A percentile compares a stretch with the other conserved stretches of the same genome.
Evolutionary conservation across 371 early-diverging fungal genomes (phyloP).

Genomic region (Zopfochytrium polystomum): DNA sequence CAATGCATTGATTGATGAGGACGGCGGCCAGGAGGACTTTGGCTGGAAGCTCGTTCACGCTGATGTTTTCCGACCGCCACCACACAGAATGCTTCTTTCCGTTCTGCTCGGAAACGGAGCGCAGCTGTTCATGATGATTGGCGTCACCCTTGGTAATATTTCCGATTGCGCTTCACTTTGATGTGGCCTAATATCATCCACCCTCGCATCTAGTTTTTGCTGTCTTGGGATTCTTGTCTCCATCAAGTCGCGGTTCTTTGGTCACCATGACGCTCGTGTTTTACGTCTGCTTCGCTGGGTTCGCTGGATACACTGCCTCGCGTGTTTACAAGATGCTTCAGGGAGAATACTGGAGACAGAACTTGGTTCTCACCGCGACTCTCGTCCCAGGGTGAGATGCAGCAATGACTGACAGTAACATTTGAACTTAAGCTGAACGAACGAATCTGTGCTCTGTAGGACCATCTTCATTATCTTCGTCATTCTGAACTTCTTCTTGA

Average conservation of each 20-base stretch:
- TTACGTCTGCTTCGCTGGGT: conserved; percentile 80
- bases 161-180: background rate
- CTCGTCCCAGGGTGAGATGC: conserved; percentile 74
- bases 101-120: conserved; percentile 88
- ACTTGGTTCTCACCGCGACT: conserved; percentile 77
- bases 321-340: conserved; percentile 91
- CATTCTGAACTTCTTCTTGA: conserved; percentile 86
- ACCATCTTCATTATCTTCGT: conserved; percentile 67
- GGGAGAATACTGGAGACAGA: conserved; percentile 82
- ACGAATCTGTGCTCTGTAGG: too few species aligned
- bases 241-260: conserved; percentile 90
- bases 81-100: conserved; percentile 70
- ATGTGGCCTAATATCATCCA: too few species aligned
- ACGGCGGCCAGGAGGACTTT: conserved; percentile 86
- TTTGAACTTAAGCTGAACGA: background rate
- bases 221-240: conserved; percentile 93
- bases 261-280: conserved; percentile 85
- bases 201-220: conserved; percentile 75
- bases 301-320: conserved; percentile 85
- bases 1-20: conserved; percentile 59
- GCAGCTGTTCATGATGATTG: conserved; percentile 81
- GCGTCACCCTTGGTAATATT: conserved; percentile 37
- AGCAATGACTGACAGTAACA: too few species aligned
- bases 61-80: conserved; percentile 49
- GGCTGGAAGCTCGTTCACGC: conserved; percentile 55